phyloP scores from a whole-genome alignment of 129 eudicot species.

The Flaveria brownii region DNA sequence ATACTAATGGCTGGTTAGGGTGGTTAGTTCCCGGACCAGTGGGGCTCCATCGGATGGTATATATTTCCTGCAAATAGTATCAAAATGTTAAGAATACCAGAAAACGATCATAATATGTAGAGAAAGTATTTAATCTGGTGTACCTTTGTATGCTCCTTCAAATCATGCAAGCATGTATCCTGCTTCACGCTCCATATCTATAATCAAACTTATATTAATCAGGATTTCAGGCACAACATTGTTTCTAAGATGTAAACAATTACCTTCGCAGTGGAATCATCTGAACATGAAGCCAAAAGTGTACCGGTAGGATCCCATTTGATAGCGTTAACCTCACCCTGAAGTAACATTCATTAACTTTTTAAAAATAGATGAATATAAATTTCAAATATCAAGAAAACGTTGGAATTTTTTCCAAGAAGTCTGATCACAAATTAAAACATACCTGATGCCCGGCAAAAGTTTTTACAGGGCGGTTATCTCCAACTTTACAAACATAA shows the following conservation, averaged over 20 bases:
- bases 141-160: conserved; percentile 89
- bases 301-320: conserved; percentile 97
- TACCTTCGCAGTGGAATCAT: conserved; percentile 93
- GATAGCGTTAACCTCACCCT: conserved; percentile 96
- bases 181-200: conserved; percentile 95
- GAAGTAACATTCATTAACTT: conserved; percentile 31
- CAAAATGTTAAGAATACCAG: conserved; percentile 14
- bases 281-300: conserved; percentile 91
- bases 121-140: conserved; percentile 3
- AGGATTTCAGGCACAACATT: not conserved
- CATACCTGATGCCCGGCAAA: conserved; percentile 81
- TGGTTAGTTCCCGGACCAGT: conserved; percentile 83
- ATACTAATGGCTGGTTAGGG: conserved; percentile 70
- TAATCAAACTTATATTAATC: conserved; percentile 26
- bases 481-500: conserved; percentile 95
- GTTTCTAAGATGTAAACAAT: not conserved
- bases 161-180: conserved; percentile 76
- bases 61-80: conserved; percentile 62
- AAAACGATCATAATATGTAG: not conserved
- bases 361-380: not conserved
- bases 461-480: conserved; percentile 69
- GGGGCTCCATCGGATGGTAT: conserved; percentile 95
- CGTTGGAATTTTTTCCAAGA: not conserved
- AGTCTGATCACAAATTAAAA: not conserved
- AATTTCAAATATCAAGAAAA: not conserved